phyloP scores from a whole-genome alignment of 208 protist genomes.

The Porcisia deanei region DNA sequence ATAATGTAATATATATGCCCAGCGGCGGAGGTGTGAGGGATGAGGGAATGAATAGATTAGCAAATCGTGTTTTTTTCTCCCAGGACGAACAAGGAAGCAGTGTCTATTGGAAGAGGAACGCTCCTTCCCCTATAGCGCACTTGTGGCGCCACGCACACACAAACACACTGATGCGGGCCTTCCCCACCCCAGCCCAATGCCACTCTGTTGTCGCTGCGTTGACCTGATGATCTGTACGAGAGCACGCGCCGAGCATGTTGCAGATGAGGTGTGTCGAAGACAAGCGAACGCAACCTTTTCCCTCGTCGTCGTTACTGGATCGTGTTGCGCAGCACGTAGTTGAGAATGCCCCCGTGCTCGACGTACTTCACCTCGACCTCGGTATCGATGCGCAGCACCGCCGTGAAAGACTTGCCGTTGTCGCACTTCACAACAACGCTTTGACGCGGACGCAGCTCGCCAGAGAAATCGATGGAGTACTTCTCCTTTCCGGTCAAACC shows the following conservation, averaged over 20 bases:
- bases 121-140: too few relatives aligned
- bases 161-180: not conserved
- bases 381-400: conserved; percentile 94
- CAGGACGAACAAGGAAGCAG: too few relatives aligned
- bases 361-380: conserved; percentile 95
- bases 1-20: too few relatives aligned
- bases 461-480: conserved; percentile 89
- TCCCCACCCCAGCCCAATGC: not conserved
- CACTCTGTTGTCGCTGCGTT: not conserved
- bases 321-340: conserved; percentile 90
- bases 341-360: conserved; percentile 93
- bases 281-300: not conserved
- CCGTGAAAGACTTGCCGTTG: conserved; percentile 86
- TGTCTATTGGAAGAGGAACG: too few relatives aligned
- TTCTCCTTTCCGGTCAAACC: conserved; percentile 93
- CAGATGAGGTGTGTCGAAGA: not conserved
- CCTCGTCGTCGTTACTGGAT: conserved; percentile 11
- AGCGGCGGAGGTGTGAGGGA: too few relatives aligned
- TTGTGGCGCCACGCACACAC: too few relatives aligned
- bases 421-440: conserved; percentile 86
- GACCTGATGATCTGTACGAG: not conserved
- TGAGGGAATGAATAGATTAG: too few relatives aligned
- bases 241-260: not conserved
- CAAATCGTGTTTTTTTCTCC: too few relatives aligned
- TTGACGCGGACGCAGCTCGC: conserved; percentile 80